Conservation (phyloP, 768 basidiomycete species). For the Lentinula boryana region DNA sequence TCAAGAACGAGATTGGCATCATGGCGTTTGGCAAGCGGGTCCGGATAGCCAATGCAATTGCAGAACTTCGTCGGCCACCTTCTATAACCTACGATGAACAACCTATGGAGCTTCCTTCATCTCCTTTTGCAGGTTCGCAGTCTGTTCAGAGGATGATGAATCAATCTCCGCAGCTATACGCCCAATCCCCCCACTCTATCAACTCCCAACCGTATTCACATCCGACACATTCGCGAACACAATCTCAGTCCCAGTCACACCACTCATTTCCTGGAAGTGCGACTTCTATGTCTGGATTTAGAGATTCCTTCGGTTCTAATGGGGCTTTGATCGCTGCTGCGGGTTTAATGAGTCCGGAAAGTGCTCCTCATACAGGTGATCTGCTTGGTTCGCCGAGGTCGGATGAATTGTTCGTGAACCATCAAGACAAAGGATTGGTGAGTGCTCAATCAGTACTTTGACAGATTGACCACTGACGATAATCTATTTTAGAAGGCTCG, state of each 20-base stretch:
- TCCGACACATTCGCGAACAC: constrained; percentile 29
- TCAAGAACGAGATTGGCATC: constrained; percentile 93
- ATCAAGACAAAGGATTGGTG: constrained; percentile 1
- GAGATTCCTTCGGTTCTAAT: constrained; percentile 5
- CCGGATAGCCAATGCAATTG: constrained; percentile 88
- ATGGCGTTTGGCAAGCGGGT: constrained; percentile 91
- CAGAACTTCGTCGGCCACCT: constrained; percentile 71
- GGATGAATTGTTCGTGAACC: not conserved
- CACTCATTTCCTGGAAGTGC: constrained; percentile 36
- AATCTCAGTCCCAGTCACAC: constrained; percentile 39
- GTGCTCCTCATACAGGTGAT: constrained; percentile 16
- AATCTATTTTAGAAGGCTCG: constrained; percentile 17
- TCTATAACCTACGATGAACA: constrained; percentile 38
- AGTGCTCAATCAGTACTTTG: not conserved
- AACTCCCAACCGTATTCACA: not conserved
- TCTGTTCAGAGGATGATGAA: not conserved
- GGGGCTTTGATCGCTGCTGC: constrained; percentile 18
- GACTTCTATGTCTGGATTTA: not conserved
- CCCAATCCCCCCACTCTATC: constrained; percentile 6
- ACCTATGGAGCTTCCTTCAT: constrained; percentile 20
- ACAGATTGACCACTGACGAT: not conserved
- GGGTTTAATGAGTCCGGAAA: constrained; percentile 13
- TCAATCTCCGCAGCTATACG: constrained; percentile 12
- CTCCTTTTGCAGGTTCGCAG: constrained; percentile 14
- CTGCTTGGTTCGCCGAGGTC: not conserved